Base-by-base conservation (phyloP, 441 rosid species). In the Croton laevigatus region DNA sequence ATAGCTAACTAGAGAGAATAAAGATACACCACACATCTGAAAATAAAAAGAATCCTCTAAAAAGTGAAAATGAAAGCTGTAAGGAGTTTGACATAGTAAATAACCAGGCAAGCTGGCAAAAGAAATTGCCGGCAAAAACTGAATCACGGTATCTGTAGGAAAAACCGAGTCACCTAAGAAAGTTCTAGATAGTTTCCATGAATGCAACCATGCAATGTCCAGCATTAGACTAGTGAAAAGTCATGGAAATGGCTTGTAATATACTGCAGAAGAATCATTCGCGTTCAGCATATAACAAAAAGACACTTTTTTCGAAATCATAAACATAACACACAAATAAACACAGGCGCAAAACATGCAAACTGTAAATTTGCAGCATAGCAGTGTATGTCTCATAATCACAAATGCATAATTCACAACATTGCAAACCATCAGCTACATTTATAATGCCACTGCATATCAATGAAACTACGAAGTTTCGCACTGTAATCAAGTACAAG, bases 351-450 rank as follows among this genome's bases (percentile, higher is more conserved):
- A 23, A 69, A 23, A 68, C 64, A 71, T 53, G 70, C 62, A 52
- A 7, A 36, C 60, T 32, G 42, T 53, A 65, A 55, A 22, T 46
- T 38, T 27, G 23, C 2, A 48, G 59, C 59, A 66, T 6, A 32
- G 32, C 3, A 20, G 16, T 27, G 12, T 37, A 49, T 49, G 58
- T 70, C 46, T 37, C 32, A 37, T 40, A 60, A 60, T 32, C 51
- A 64, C 19, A 51, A 12, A 52, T 8, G 8, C 49, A 53, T 55
- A 17, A 17, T 52, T 13, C 68, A 27, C 8, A 11, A 54, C 48
- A 62, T 60, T 57, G 61, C 27, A 70, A 69, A 36, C 53, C 71
- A 71, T 37, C 45, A 59, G 57, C 59, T 40, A 40, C 44, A 44
- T 40, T 11, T 40, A 51, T 42, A 40, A 32, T 37, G 65, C 54